Evolutionary conservation across 768 basidiomycete species (phyloP), one percentile per base, ranked within the genome.

Genomic region (Leccinum broughii): DNA sequence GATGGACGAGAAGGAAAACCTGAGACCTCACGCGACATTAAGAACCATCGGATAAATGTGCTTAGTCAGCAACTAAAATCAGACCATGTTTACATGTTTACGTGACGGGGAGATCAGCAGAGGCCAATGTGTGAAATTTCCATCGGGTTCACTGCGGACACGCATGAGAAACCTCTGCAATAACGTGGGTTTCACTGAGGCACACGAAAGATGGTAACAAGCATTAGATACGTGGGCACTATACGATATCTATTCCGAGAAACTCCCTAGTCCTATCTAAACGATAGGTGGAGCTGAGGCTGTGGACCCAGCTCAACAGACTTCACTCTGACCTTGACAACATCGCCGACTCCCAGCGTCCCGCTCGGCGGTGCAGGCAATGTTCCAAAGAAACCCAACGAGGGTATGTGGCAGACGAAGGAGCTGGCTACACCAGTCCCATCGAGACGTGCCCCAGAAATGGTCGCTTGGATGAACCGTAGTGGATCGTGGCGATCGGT

Each of bases 261-360:
- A 30, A 44, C 26, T 1, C 28, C 4, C 55, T 37, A 64, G 34
- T 13, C 17, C 26, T 61, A 55, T 54, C 62, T 62, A 10, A 59
- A 55, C 3, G 64, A 63, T 13, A 75, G 51, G 13, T 67, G 52
- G 22, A 74, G 62, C 48, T 56, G 68, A 26, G 76, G 72, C n/a
- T 59, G 64, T 28, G 67, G 59, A 28, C 77, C 76, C 26, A 75
- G 51, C 49, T 69, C 65, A 48, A 78, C 65, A 11, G 58, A 57
- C 37, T 63, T 65, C 17, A 78, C 60, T 20, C 52, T 61, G 39
- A 77, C 68, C 10, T 66, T 60, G 37, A 76, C 57, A 41, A 63
- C 51, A 2, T 69, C 68, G 8, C 76, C 75, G 48, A 76, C 58
- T 6, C 55, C 70, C 17, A 66, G 56, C 54, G 46, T 49, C 15